Percentiles rank a stretch among this genome's conserved stretches.
phyloP scores from a whole-genome alignment of 768 basidiomycete genomes.

The Dendrothele bispora region DNA sequence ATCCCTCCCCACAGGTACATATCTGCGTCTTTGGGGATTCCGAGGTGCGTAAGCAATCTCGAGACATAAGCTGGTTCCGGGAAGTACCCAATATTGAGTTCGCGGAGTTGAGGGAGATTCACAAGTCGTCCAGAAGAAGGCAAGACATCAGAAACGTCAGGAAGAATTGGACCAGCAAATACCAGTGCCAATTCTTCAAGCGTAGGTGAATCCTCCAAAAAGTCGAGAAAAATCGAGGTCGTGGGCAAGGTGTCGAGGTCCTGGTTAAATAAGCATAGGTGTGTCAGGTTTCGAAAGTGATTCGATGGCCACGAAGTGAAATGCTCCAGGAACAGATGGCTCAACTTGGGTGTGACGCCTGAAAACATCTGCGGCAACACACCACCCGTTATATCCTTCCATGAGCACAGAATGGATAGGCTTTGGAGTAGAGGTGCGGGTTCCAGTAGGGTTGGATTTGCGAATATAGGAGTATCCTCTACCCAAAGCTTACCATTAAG shows the following conservation, averaged over 20 bases:
- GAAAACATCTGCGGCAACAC: conserved; percentile 3
- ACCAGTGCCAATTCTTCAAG: conserved; percentile 7
- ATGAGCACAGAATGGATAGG: conserved; percentile 1
- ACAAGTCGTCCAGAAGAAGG: background rate
- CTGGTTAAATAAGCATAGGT: conserved; percentile 5
- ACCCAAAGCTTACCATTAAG: conserved; percentile 3
- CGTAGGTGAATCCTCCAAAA: conserved; percentile 3
- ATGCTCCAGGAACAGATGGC: conserved; percentile 1
- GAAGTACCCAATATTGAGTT: conserved; percentile 1
- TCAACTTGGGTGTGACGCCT: conserved; percentile 2
- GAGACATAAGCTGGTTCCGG: background rate
- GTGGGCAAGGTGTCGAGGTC: background rate
- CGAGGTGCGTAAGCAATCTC: background rate
- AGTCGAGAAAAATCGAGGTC: conserved; percentile 5
- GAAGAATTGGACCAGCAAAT: conserved; percentile 7
- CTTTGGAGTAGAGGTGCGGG: conserved; percentile 6
- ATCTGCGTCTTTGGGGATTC: background rate
- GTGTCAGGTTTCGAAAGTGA: conserved; percentile 7
- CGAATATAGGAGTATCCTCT: conserved; percentile 4
- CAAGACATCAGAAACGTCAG: conserved; percentile 7
- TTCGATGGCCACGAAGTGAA: conserved; percentile 9
- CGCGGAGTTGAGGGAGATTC: background rate
- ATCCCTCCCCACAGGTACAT: conserved; percentile 4
- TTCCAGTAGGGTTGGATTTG: background rate
- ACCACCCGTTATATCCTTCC: conserved; percentile 1